These are phyloP conservation scores for Exophiala mesophila DNA, from an alignment of 2,329 filamentous ascomycete species.

Conservation along the genomic window DNA sequence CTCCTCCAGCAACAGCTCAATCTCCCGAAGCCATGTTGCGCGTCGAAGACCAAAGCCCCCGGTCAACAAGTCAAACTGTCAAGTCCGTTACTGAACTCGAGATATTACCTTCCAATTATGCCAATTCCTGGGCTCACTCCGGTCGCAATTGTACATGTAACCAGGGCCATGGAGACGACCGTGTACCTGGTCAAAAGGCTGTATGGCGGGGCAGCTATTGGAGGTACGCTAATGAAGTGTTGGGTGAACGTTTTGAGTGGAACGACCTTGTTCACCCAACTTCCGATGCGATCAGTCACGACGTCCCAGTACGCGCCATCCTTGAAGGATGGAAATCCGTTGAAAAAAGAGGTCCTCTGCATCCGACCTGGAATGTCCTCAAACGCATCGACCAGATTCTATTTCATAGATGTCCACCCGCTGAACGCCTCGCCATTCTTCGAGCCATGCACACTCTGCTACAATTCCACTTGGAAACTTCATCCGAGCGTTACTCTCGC, in stretches of 20 bases:
- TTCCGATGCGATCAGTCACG: conserved; percentile 14
- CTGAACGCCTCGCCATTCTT: conserved; percentile 24
- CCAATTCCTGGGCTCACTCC: conserved; percentile 13
- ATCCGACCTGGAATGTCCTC: conserved; percentile 23
- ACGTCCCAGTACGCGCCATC: conserved; percentile 22
- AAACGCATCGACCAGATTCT: conserved; percentile 23
- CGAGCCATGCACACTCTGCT: conserved; percentile 22
- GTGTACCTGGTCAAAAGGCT: conserved; percentile 7
- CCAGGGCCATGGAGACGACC: conserved; percentile 3
- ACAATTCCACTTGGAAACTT: conserved; percentile 23
- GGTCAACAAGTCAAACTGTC: conserved; percentile 7
- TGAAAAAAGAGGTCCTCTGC: conserved; percentile 17
- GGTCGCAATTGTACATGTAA: conserved; percentile 11
- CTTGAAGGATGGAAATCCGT: conserved; percentile 26
- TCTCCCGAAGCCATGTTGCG: conserved; percentile 14
- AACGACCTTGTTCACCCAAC: conserved; percentile 11
- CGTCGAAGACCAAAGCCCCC: conserved; percentile 7
- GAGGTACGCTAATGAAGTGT: conserved; percentile 23
- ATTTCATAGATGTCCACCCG: conserved; percentile 16
- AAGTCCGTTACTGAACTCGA: conserved; percentile 6
- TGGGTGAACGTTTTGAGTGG: conserved; percentile 21
- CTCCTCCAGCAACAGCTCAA: conserved; percentile 6
- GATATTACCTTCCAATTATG: conserved; percentile 8
- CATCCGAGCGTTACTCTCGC: conserved; percentile 14
- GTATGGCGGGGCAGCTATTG: conserved; percentile 22